A percentile compares a stretch with the other conserved stretches of the same genome.
Conservation (phyloP, 192 early-diverging fungal genomes). For the Gaertneriomyces sp. region DNA sequence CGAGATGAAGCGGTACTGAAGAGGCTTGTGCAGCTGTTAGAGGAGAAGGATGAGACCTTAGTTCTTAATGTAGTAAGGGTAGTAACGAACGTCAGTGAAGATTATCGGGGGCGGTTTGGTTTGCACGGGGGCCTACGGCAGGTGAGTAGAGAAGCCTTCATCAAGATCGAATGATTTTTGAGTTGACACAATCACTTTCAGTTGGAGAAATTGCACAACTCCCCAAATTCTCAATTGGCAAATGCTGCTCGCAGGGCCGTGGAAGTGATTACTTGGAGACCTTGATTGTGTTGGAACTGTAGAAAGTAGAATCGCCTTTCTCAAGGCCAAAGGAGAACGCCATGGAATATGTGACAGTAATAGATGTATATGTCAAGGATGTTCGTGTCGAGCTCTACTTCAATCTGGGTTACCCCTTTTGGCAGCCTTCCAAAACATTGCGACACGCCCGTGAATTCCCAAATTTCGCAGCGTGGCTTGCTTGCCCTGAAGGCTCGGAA, state of each 20-base stretch:
- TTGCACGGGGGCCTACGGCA: slow-evolving; percentile 46
- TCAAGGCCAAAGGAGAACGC: too few relatives aligned
- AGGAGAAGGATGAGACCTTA: slow-evolving; percentile 47
- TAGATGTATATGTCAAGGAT: too few relatives aligned
- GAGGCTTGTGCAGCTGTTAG: slow-evolving; percentile 39
- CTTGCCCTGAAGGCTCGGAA: too few relatives aligned
- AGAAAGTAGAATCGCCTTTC: too few relatives aligned
- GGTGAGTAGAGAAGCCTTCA: slow-evolving; percentile 25
- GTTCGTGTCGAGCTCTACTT: too few relatives aligned
- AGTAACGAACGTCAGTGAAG: slow-evolving; percentile 56
- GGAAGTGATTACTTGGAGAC: slow-evolving; percentile 55
- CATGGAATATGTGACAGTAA: too few relatives aligned
- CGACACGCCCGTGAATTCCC: too few relatives aligned
- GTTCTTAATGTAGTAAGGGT: slow-evolving; percentile 50
- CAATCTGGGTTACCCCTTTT: too few relatives aligned
- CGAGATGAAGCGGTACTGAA: slow-evolving; percentile 36
- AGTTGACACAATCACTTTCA: neutral
- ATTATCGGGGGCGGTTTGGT: slow-evolving; percentile 57
- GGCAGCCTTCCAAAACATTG: too few relatives aligned
- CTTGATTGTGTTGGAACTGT: slow-evolving; percentile 21
- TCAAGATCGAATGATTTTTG: too few relatives aligned
- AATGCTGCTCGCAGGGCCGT: slow-evolving; percentile 47
- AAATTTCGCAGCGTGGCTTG: too few relatives aligned
- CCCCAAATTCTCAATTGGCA: slow-evolving; percentile 38
- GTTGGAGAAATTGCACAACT: slow-evolving; percentile 36